These are phyloP conservation scores for Tilletia indica DNA, from an alignment of 1,284 basidiomycete species.

Conservation along the genomic window DNA sequence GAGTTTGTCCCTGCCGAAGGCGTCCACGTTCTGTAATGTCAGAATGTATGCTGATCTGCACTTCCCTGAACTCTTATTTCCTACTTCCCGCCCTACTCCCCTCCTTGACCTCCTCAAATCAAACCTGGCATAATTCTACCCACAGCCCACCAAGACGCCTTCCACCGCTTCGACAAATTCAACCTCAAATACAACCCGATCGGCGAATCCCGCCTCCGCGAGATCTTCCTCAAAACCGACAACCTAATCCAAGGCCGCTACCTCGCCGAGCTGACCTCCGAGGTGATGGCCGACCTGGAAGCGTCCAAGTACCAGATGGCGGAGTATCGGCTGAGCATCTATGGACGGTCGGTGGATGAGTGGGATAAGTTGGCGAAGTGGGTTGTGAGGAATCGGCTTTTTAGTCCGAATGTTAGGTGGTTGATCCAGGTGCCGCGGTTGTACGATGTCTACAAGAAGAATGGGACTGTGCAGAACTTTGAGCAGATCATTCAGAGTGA, in stretches of 20 bases:
- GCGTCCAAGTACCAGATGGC: conserved; percentile 89
- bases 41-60: not conserved
- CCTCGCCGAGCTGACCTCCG: conserved; percentile 89
- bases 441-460: conserved; percentile 93
- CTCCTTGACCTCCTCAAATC: too few relatives aligned
- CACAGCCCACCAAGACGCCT: conserved; percentile 82
- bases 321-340: conserved; percentile 96
- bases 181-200: conserved; percentile 77
- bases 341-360: conserved; percentile 72
- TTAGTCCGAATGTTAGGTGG: conserved; percentile 97
- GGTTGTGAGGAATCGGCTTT: conserved; percentile 89
- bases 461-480: conserved; percentile 79
- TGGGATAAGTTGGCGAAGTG: conserved; percentile 99
- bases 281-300: conserved; percentile 92
- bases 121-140: not conserved
- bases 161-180: conserved; percentile 85
- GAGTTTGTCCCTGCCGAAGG: not conserved
- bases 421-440: conserved; percentile 92
- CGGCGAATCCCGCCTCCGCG: conserved; percentile 87
- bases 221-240: conserved; percentile 98
- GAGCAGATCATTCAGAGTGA: conserved; percentile 83
- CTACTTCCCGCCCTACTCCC: not conserved
- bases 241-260: conserved; percentile 75
- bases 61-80: not conserved
- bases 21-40: not conserved